A percentile compares a stretch with the other conserved stretches of the same genome.
Conservation (phyloP, 2,329 filamentous ascomycete genomes). For the Chaetomiaceae sp. region DNA sequence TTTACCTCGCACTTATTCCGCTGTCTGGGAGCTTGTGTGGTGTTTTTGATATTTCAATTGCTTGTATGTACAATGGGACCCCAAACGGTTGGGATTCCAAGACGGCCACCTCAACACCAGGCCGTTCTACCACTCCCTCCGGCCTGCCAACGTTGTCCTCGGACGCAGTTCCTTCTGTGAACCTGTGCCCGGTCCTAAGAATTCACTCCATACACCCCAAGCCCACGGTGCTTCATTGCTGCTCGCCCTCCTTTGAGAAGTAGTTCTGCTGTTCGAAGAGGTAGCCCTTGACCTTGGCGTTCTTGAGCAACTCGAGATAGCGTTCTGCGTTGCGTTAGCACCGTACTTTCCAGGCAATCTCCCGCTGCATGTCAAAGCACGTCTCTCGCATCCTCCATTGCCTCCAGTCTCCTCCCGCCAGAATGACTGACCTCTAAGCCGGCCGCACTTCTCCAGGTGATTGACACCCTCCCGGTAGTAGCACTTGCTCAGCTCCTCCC, state of each 20-base stretch:
- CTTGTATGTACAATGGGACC: slow-evolving; percentile 19
- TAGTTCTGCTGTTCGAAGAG: slow-evolving; percentile 78
- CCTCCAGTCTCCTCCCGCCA: background rate
- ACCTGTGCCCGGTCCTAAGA: background rate
- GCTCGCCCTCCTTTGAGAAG: slow-evolving; percentile 47
- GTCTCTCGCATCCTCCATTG: background rate
- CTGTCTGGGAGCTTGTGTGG: background rate
- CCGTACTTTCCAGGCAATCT: background rate
- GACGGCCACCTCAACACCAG: background rate
- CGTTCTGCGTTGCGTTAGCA: slow-evolving; percentile 51
- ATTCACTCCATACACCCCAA: background rate
- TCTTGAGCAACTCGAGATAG: slow-evolving; percentile 73
- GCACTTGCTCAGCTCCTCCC: slow-evolving; percentile 81
- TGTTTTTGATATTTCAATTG: slow-evolving; percentile 17
- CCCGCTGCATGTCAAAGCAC: too few species aligned
- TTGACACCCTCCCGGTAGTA: slow-evolving; percentile 82
- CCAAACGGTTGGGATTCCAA: background rate
- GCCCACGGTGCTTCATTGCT: background rate
- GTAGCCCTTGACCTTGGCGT: slow-evolving; percentile 73
- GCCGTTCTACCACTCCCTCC: background rate
- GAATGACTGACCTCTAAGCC: slow-evolving; percentile 65
- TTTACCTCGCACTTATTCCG: background rate
- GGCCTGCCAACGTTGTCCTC: background rate
- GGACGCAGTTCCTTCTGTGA: background rate
- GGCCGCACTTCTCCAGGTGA: slow-evolving; percentile 82